phyloP scores from a whole-genome alignment of 805 yeast genomes.

The Saccharomycopsis capsularis region DNA sequence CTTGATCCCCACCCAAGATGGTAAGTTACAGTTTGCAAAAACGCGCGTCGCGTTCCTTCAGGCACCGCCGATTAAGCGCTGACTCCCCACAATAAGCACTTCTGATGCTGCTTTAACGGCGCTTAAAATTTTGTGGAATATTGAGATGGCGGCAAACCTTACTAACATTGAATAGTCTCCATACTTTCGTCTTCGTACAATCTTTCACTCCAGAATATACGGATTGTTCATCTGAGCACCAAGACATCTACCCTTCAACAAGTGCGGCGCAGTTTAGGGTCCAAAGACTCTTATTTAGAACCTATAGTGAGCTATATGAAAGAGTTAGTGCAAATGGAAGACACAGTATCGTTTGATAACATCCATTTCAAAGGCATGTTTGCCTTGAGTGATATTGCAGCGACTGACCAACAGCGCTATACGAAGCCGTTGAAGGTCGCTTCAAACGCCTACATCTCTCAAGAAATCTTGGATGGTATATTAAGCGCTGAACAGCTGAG shows the following conservation, averaged over 20 bases:
- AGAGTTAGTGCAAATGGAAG: constrained; percentile 8
- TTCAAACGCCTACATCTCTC: neutral
- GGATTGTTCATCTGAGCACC: neutral
- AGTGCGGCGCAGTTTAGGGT: constrained; percentile 20
- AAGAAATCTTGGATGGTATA: neutral
- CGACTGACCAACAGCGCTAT: neutral
- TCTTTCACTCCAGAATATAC: neutral
- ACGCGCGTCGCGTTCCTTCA: neutral
- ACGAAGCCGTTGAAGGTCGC: neutral
- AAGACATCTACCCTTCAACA: constrained; percentile 20
- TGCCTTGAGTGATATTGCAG: neutral
- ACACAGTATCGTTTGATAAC: constrained; percentile 1
- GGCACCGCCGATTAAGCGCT: neutral
- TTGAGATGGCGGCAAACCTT: too few species aligned
- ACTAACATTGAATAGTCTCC: constrained; percentile 9
- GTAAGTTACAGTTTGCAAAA: constrained; percentile 26
- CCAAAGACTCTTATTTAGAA: constrained; percentile 11
- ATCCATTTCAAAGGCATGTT: constrained; percentile 16
- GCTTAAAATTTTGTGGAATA: neutral
- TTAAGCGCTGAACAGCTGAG: too few species aligned
- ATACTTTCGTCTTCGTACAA: constrained; percentile 4
- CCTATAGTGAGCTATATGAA: constrained; percentile 17
- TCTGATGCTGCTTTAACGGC: neutral
- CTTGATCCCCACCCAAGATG: constrained; percentile 34
- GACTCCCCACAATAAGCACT: neutral